Conservation (phyloP, 2,329 filamentous ascomycete genomes). For the Raffaelea deltoideospora region DNA sequence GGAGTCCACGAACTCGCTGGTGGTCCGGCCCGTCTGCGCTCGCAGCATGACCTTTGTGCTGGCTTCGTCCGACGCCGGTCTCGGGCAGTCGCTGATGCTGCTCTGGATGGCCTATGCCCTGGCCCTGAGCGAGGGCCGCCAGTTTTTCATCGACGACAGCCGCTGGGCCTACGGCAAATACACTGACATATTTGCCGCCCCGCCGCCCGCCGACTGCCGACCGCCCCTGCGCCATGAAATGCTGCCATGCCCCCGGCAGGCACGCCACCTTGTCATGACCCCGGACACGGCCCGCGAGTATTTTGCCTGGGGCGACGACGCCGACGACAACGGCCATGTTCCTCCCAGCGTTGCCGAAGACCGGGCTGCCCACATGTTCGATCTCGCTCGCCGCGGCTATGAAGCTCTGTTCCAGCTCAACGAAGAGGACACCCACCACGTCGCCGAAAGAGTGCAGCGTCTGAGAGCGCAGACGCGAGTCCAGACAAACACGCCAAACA, state of each 20-base stretch:
- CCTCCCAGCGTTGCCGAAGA: slow-evolving; percentile 35
- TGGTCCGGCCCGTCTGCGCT: slow-evolving; percentile 44
- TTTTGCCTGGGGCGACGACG: slow-evolving; percentile 48
- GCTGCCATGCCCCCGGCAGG: slow-evolving; percentile 63
- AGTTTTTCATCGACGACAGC: slow-evolving; percentile 76
- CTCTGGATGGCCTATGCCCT: slow-evolving; percentile 76
- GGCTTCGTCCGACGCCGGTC: slow-evolving; percentile 57
- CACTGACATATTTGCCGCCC: slow-evolving; percentile 53
- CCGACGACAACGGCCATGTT: no score
- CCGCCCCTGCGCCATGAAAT: slow-evolving; percentile 62
- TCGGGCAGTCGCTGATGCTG: slow-evolving; percentile 62
- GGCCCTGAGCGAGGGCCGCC: slow-evolving; percentile 55
- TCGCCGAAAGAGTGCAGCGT: slow-evolving; percentile 39
- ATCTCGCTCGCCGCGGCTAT: slow-evolving; percentile 54
- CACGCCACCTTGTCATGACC: slow-evolving; percentile 61
- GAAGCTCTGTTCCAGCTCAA: slow-evolving; percentile 59
- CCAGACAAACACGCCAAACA: slow-evolving; percentile 14
- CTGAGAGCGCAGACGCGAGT: slow-evolving; percentile 32
- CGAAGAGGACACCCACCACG: slow-evolving; percentile 49
- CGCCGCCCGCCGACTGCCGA: slow-evolving; percentile 49
- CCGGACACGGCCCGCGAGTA: slow-evolving; percentile 48
- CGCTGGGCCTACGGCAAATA: slow-evolving; percentile 73
- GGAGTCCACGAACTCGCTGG: slow-evolving; percentile 22
- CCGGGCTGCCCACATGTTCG: slow-evolving; percentile 40
- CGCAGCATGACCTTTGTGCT: slow-evolving; percentile 64